A percentile compares a stretch with the other conserved stretches of the same genome.
Evolutionary conservation across 305 asterid species (phyloP).

Genomic region (Lippia alba): DNA sequence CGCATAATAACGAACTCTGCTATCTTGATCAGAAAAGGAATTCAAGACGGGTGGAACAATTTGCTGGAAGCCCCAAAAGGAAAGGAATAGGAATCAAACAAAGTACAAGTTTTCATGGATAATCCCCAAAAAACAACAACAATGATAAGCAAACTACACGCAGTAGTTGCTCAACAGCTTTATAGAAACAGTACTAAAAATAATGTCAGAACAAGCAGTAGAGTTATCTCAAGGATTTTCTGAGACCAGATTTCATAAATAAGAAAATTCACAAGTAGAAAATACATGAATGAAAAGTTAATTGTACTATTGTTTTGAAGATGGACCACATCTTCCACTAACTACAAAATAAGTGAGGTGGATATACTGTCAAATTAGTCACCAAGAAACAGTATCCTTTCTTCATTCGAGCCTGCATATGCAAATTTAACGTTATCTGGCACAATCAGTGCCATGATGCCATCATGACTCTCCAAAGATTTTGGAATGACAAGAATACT

Average conservation of each 20-base stretch:
- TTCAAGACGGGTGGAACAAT: constrained; percentile 92
- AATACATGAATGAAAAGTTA: constrained; percentile 6
- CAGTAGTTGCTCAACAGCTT: constrained; percentile 12
- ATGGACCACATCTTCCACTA: constrained; percentile 22
- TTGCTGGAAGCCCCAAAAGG: constrained; percentile 60
- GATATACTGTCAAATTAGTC: constrained; percentile 1
- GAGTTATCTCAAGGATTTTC: neutral
- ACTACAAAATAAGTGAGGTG: neutral
- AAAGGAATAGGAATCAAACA: constrained; percentile 38
- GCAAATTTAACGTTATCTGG: neutral
- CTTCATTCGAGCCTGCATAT: constrained; percentile 1
- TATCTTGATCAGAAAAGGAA: constrained; percentile 95
- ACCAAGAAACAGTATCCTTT: neutral
- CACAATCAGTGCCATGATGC: constrained; percentile 11
- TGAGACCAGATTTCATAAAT: neutral
- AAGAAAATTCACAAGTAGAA: constrained; percentile 4
- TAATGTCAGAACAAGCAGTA: constrained; percentile 6
- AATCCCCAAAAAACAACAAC: constrained; percentile 29
- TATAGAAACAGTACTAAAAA: neutral
- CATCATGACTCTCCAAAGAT: constrained; percentile 20
- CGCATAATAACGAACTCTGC: constrained; percentile 98
- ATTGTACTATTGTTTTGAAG: constrained; percentile 21
- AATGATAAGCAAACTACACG: constrained; percentile 22
- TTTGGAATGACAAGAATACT: neutral
- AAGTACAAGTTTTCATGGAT: constrained; percentile 22